Base-by-base conservation (phyloP, 768 basidiomycete species). In the Suillus paluster region DNA sequence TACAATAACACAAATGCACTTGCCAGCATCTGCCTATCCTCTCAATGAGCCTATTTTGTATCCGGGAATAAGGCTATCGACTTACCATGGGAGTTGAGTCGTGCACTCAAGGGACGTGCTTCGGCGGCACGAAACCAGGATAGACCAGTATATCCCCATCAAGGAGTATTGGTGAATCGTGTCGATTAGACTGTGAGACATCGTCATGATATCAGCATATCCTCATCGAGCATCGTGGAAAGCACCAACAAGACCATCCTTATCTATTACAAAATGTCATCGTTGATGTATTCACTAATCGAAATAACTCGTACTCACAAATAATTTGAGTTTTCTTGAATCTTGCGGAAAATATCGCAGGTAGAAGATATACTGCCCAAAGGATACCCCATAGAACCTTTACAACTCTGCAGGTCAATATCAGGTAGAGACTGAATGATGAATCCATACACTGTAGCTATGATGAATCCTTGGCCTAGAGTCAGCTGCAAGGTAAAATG, bases 321-420 rank as follows among this genome's bases (percentile, higher is more conserved):
- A n/a, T 14, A 14, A 8, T 41, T 59, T 72, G 8, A 72, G n/a
- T 2, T 21, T 45, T 10, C 45, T 10, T 44, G 14, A 15, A 39
- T 71, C 70, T 19, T 2, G 38, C 2, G 68, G 71, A 63, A 71
- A 71, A 3, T 39, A 44, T 48, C 39, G 44, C 17, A 64, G 9
- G 41, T 71, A 71, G 48, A 65, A 67, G 2, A 63, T 30, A 46
- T 60, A 60, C 59, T 71, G 70, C 21, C 68, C 56, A 25, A 67
- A 12, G 10, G 60, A 58, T 7, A 57, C 63, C 1, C 70, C 70
- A 33, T 71, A 67, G 21, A 71, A 54, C 7, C 70, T 71, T 34
- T 5, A 2, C 1, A n/a, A 59, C 23, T 8, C 23, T 30, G 21
- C 15, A 15, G 5, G 7, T 15, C 30, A 55, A 30, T 5, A 7